Percentiles rank a stretch among this genome's conserved stretches.
Conservation (phyloP, 1,284 basidiomycete species). For the Boletus semigastroideus region DNA sequence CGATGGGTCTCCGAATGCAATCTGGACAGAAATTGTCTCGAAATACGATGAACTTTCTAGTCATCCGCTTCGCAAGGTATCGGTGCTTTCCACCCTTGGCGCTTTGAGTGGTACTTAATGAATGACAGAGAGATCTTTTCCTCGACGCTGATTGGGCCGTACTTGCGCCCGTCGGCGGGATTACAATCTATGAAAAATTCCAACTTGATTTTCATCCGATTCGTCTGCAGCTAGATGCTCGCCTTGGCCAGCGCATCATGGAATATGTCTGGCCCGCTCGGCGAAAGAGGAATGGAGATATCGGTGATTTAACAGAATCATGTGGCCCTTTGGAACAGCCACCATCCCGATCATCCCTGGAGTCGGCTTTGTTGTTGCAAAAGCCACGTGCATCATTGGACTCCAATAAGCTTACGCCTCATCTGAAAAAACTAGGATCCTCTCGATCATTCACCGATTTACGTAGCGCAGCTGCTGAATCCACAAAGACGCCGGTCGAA, state of each 20-base stretch:
- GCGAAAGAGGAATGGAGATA: conserved; percentile 39
- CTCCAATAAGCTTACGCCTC: conserved; percentile 30
- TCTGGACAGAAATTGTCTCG: conserved; percentile 88
- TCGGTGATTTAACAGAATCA: conserved; percentile 24
- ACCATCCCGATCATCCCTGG: conserved; percentile 40
- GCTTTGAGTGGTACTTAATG: conserved; percentile 6
- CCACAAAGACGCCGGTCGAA: conserved; percentile 27
- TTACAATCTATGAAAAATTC: conserved; percentile 86
- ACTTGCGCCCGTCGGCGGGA: conserved; percentile 91
- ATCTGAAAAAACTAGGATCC: conserved; percentile 50
- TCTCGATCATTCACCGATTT: conserved; percentile 75
- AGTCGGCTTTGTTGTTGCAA: conserved; percentile 42
- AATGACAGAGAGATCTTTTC: conserved; percentile 58
- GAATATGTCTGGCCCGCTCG: conserved; percentile 86
- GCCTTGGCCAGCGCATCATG: conserved; percentile 81
- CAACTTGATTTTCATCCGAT: conserved; percentile 85
- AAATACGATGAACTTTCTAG: conserved; percentile 68
- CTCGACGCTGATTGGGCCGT: conserved; percentile 77
- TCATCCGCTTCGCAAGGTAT: conserved; percentile 67
- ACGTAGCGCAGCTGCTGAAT: conserved; percentile 45
- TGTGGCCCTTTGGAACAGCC: conserved; percentile 14
- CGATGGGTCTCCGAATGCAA: conserved; percentile 82
- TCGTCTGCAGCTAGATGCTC: conserved; percentile 83
- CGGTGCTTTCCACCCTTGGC: conserved; percentile 12
- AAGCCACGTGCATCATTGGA: conserved; percentile 33